phyloP scores from a whole-genome alignment of 805 yeast species.

The Yarrowia keelungensis region DNA sequence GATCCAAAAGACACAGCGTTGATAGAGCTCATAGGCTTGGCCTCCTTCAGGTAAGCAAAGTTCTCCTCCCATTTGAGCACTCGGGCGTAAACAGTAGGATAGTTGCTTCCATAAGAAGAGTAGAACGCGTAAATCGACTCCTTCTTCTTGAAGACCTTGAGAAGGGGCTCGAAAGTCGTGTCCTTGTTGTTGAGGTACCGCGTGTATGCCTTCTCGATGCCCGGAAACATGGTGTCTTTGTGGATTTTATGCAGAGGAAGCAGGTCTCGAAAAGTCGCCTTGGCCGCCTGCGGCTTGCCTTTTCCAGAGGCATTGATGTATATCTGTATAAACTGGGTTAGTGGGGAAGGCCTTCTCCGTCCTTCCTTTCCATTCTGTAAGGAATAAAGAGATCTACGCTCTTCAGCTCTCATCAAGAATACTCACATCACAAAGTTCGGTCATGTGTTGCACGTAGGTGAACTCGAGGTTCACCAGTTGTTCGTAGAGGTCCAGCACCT shows the following conservation, averaged over 20 bases:
- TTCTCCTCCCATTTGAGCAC: slow-evolving; percentile 22
- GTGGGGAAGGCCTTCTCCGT: slow-evolving; percentile 5
- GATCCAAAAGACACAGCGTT: slow-evolving; percentile 21
- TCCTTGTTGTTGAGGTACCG: slow-evolving; percentile 12
- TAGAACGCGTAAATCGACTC: slow-evolving; percentile 20
- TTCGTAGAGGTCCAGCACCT: slow-evolving; percentile 24
- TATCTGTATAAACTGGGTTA: slow-evolving; percentile 33
- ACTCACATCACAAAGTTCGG: slow-evolving; percentile 25
- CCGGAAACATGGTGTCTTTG: slow-evolving; percentile 19
- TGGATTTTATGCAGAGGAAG: slow-evolving; percentile 22
- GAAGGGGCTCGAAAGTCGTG: slow-evolving; percentile 1
- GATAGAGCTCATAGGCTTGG: slow-evolving; percentile 22
- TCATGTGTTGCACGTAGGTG: slow-evolving; percentile 24
- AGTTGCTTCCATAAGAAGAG: background rate
- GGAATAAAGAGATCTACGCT: too few species aligned
- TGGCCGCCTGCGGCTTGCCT: slow-evolving; percentile 34
- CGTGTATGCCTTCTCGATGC: slow-evolving; percentile 14
- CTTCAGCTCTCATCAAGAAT: background rate
- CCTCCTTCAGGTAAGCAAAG: slow-evolving; percentile 20
- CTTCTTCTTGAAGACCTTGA: slow-evolving; percentile 20
- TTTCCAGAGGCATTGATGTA: slow-evolving; percentile 30
- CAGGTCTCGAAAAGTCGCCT: slow-evolving; percentile 12
- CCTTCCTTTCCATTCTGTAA: slow-evolving; percentile 22
- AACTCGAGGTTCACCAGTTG: slow-evolving; percentile 31
- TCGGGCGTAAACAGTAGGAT: slow-evolving; percentile 7